Percentiles rank a stretch among this genome's conserved stretches.
phyloP scores from a whole-genome alignment of 345 rosid genomes.

The Eucalyptus brandiana region DNA sequence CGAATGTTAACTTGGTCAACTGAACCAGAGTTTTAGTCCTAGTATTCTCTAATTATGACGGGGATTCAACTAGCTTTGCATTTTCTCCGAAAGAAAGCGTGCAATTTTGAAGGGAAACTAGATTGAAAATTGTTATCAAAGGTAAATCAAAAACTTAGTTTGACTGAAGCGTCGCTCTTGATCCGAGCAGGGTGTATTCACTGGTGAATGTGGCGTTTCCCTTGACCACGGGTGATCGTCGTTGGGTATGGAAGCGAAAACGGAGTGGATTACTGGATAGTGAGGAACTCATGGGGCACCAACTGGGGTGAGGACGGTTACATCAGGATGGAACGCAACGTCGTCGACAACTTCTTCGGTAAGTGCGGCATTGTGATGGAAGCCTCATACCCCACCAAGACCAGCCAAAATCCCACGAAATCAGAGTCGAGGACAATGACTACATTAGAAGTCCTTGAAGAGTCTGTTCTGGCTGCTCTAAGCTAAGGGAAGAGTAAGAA shows the following conservation, averaged over 20 bases:
- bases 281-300: conserved; percentile 69
- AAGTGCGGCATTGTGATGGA: conserved; percentile 88
- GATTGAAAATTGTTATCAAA: background rate
- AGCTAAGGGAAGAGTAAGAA: background rate
- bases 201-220: conserved; percentile 50
- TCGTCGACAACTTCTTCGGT: conserved; percentile 16
- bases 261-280: conserved; percentile 76
- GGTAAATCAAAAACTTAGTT: background rate
- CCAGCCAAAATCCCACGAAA: conserved; percentile 72
- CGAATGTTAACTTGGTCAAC: background rate
- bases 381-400: conserved; percentile 81
- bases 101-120: background rate
- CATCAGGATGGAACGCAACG: conserved; percentile 62
- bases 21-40: background rate
- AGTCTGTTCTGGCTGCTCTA: background rate
- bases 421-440: conserved; percentile 42
- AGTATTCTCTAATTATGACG: background rate
- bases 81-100: background rate
- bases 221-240: conserved; percentile 77
- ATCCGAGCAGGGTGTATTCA: conserved; percentile 56
- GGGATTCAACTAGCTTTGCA: background rate
- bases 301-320: conserved; percentile 67
- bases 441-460: background rate
- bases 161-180: background rate
- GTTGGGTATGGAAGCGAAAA: conserved; percentile 85